Percentiles rank a stretch among this genome's conserved stretches.
Evolutionary conservation across 2,329 filamentous ascomycete genomes (phyloP).

Genomic region (Aspergillus ustus): DNA sequence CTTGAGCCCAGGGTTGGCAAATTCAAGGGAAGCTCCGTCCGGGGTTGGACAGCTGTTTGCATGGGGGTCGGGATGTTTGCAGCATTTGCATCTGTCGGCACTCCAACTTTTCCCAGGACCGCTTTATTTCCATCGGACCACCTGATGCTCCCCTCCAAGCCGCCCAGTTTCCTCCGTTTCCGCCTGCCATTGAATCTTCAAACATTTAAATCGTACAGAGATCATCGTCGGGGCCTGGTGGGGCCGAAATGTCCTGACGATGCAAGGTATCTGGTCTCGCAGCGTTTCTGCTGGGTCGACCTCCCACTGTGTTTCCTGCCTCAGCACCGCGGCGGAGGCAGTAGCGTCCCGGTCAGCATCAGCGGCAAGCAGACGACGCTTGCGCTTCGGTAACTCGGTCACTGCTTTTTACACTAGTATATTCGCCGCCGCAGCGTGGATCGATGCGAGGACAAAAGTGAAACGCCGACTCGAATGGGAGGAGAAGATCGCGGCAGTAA

Average conservation of each 20-base stretch:
- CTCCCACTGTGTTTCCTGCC: conserved; percentile 49
- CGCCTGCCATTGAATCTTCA: conserved; percentile 20
- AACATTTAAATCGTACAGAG: neutral
- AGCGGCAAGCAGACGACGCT: conserved; percentile 42
- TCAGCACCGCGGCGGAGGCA: conserved; percentile 40
- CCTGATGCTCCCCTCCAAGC: neutral
- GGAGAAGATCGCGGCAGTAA: conserved; percentile 49
- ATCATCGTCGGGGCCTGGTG: neutral
- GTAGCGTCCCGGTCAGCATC: conserved; percentile 41
- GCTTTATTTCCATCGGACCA: conserved; percentile 10
- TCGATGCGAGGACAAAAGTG: conserved; percentile 46
- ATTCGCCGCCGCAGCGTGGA: conserved; percentile 47
- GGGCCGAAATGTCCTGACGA: conserved; percentile 42
- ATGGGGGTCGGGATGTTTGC: conserved; percentile 37
- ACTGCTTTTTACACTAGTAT: conserved; percentile 51
- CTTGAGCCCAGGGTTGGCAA: neutral
- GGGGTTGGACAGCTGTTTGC: conserved; percentile 7
- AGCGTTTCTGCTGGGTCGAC: conserved; percentile 41
- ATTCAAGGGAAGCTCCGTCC: neutral
- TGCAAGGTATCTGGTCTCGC: conserved; percentile 52
- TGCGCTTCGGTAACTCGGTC: conserved; percentile 48
- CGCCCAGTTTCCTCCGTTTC: conserved; percentile 14
- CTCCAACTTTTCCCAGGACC: conserved; percentile 24
- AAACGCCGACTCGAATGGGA: conserved; percentile 46
- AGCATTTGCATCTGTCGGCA: conserved; percentile 39